Evolutionary conservation across 768 basidiomycete species (phyloP).

Genomic region (Lactifluus rugatus): DNA sequence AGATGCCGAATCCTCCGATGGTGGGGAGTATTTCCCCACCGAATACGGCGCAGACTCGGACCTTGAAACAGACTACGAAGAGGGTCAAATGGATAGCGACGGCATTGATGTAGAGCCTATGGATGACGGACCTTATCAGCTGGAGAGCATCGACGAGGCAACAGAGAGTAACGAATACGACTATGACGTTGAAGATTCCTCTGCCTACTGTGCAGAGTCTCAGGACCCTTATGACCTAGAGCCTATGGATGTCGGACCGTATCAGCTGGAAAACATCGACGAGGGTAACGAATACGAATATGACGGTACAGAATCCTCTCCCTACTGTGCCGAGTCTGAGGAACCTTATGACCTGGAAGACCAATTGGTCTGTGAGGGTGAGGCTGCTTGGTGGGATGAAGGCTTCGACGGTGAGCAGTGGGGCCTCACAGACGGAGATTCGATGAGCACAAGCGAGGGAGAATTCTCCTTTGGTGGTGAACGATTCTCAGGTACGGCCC

Average conservation of each 20-base stretch:
- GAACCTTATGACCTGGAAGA: constrained; percentile 16
- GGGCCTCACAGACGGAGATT: constrained; percentile 19
- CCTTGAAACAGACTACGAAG: constrained; percentile 24
- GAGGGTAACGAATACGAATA: constrained; percentile 31
- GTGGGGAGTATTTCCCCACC: constrained; percentile 53
- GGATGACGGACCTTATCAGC: constrained; percentile 18
- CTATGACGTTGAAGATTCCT: neutral
- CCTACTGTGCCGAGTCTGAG: neutral
- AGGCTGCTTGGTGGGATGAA: constrained; percentile 11
- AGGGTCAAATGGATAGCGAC: constrained; percentile 20
- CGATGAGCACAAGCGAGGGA: constrained; percentile 20
- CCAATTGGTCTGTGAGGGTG: constrained; percentile 8
- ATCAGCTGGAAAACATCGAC: neutral
- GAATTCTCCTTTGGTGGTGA: constrained; percentile 10
- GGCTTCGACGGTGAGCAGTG: constrained; percentile 11
- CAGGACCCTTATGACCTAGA: constrained; percentile 14
- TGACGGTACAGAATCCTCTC: neutral
- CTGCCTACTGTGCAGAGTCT: neutral
- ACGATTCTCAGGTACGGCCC: constrained; percentile 5
- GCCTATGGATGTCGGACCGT: constrained; percentile 16
- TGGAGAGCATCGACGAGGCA: constrained; percentile 21
- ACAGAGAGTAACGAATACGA: constrained; percentile 37
- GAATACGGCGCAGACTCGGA: constrained; percentile 37
- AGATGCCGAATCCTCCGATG: constrained; percentile 59
- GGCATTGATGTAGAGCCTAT: constrained; percentile 21